Base-by-base conservation (phyloP, 192 early-diverging fungal genomes). In the Rhizophlyctis rosea region DNA sequence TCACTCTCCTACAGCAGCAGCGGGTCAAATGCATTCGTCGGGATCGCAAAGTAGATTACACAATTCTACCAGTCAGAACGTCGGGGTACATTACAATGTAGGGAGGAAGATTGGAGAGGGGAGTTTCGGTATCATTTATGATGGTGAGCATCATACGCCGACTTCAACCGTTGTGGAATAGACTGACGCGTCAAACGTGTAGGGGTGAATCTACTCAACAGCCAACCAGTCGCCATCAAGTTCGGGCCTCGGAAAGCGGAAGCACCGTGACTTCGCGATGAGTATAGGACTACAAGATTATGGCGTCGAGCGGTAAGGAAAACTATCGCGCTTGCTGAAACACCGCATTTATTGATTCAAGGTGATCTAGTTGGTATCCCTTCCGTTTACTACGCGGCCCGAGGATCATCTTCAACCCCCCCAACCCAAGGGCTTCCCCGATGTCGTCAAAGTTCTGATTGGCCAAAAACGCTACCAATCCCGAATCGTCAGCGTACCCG, bases 121-220 rank as follows among this genome's bases (percentile, higher is more conserved):
- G 35, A 91, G 89, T 68, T 99, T 99, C 86, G 96, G 96, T 52
- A 88, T 96, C 76, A 96, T 98, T 63, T 97, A 96, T 72, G 94
- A 98, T 87, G 96, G 96, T 93, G 75, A 30, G 57, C 34, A 58
- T 3, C 30, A 3, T 21, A 1, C 34, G 16, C 2, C 1, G 18
- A 13, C 39, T 7, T 44, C 18, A 7, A 18, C 18, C 39, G 18
- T 18, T 18, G 39, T 18, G 7, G 39, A n/a, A n/a, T n/a, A n/a
- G n/a, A n/a, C n/a, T 44, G 39, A 53, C 54, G 39, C n/a, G 53
- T 35, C 56, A 34, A n/a, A n/a, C n/a, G n/a, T n/a, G n/a, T 62
- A 91, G 89, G 92, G 29, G 78, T 83, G 61, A 92, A 98, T 69
- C 76, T 98, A n/a, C 59, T 94, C 31, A 92, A 90, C 72, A 96